Conservation (phyloP, 345 rosid genomes). For the Psidium friedrichsthalianum region DNA sequence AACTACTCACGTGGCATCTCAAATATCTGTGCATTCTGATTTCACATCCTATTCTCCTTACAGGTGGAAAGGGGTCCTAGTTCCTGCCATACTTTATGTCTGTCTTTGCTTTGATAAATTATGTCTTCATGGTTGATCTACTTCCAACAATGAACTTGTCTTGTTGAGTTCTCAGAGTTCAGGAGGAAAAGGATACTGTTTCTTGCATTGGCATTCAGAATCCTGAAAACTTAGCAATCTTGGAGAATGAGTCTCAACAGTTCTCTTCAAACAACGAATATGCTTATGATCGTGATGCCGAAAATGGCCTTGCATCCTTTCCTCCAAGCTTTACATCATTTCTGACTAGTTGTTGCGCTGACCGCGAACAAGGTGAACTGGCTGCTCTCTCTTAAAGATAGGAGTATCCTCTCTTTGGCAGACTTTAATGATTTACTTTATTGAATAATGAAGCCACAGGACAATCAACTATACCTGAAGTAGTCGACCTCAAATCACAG, state of each 20-base stretch:
- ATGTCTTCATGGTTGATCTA: not conserved
- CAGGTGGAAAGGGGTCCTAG: slow-evolving; percentile 21
- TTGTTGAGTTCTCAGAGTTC: not conserved
- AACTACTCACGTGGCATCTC: slow-evolving; percentile 27
- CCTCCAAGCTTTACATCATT: slow-evolving; percentile 85
- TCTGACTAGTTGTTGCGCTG: slow-evolving; percentile 39
- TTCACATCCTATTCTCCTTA: slow-evolving; percentile 18
- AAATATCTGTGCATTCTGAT: slow-evolving; percentile 34
- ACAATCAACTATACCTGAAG: slow-evolving; percentile 17
- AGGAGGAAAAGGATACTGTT: slow-evolving; percentile 15
- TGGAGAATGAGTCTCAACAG: slow-evolving; percentile 29
- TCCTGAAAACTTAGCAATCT: not conserved
- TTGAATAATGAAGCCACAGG: slow-evolving; percentile 22
- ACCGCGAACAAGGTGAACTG: slow-evolving; percentile 37
- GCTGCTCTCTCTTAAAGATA: not conserved
- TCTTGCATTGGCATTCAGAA: not conserved
- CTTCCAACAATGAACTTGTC: not conserved
- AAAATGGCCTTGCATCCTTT: slow-evolving; percentile 18
- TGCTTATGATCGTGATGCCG: slow-evolving; percentile 4
- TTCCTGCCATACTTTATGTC: not conserved
- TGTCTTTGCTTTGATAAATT: not conserved
- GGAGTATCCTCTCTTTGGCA: not conserved
- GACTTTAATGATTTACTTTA: not conserved
- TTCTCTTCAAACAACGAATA: slow-evolving; percentile 15
- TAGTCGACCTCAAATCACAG: slow-evolving; percentile 50